Evolutionary conservation across 768 basidiomycete genomes (phyloP), one percentile per base, ranked within the genome.

Genomic region (Mycena leptocephala): DNA sequence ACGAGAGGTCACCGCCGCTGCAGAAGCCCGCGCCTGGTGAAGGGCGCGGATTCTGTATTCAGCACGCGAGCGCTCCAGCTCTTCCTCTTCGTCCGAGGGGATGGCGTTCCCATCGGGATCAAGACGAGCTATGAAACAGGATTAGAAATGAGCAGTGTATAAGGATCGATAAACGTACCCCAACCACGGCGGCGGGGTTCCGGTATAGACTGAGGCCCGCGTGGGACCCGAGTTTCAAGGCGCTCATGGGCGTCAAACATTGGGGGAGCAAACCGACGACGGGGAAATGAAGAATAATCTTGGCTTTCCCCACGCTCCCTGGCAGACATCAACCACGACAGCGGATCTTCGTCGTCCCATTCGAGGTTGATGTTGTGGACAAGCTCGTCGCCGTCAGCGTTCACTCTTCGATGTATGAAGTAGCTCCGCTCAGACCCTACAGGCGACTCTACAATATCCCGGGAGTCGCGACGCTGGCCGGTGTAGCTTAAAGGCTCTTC

Each of bases 41-140:
- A 81, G 75, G 22, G 85, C 84, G 37, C 85, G 87, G 16, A 90
- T 79, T 13, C 90, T 88, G 80, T 88, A 85, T 69, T 88, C 89
- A 0, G 90, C 84, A 41, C 90, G 88, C 33, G 86, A 83, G 35
- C 91, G 89, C 73, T 93, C 92, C 22, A 92, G 85, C 65, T 91
- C 90, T 76, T 90, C 90, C 74, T 94, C 93, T 78, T 92, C 92
- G 24, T 91, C 91, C 0, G 89, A 88, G 3, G 92, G 86, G 70
- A 93, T 89, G 80, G 93, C 92, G 74, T 94, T 90, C 0, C 93
- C 93, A 79, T 94, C 92, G 2, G 88, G 79, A 81, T 91, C 89
- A 59, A 91, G 86, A 43, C 89, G 88, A 41, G 88, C 90, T 90
- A 59, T 30, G 4, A 41, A 46, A 28, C 22, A 1, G n/a, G 67